A percentile compares a stretch with the other conserved stretches of the same genome.
phyloP scores from a whole-genome alignment of 345 rosid genomes.

The Erucastrum elatum region DNA sequence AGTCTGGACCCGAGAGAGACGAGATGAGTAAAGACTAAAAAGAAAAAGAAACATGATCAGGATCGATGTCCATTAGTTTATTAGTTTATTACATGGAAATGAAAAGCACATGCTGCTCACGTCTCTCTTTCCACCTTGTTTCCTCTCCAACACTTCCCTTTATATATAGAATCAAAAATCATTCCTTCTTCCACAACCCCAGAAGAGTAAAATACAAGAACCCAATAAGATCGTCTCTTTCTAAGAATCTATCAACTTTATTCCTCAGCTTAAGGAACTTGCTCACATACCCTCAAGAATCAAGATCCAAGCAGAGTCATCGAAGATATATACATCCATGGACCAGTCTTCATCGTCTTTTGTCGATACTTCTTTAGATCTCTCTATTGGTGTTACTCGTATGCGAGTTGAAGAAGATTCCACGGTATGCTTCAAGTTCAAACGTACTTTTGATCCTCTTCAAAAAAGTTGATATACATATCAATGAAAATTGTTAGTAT shows the following conservation, averaged over 20 bases:
- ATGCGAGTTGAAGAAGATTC: constrained; percentile 43
- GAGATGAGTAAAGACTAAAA: constrained; percentile 9
- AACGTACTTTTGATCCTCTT: background rate
- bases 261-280: constrained; percentile 19
- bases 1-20: constrained; percentile 27
- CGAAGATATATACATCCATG: constrained; percentile 38
- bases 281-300: constrained; percentile 19
- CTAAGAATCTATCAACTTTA: constrained; percentile 28
- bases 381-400: constrained; percentile 45
- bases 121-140: constrained; percentile 42
- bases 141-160: constrained; percentile 32
- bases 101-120: constrained; percentile 33
- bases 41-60: constrained; percentile 13
- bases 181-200: constrained; percentile 24
- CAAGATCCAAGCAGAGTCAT: constrained; percentile 17
- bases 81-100: constrained; percentile 23
- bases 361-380: constrained; percentile 62
- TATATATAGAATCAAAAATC: constrained; percentile 32
- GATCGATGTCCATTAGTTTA: constrained; percentile 19
- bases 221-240: constrained; percentile 16
- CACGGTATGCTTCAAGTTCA: constrained; percentile 32
- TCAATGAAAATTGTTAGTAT: background rate
- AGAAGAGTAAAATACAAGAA: constrained; percentile 21
- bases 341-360: constrained; percentile 48
- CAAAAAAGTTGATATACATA: constrained; percentile 24